Evolutionary conservation across 306 rosid species (phyloP).

Genomic region (Styphnolobium japonicum): DNA sequence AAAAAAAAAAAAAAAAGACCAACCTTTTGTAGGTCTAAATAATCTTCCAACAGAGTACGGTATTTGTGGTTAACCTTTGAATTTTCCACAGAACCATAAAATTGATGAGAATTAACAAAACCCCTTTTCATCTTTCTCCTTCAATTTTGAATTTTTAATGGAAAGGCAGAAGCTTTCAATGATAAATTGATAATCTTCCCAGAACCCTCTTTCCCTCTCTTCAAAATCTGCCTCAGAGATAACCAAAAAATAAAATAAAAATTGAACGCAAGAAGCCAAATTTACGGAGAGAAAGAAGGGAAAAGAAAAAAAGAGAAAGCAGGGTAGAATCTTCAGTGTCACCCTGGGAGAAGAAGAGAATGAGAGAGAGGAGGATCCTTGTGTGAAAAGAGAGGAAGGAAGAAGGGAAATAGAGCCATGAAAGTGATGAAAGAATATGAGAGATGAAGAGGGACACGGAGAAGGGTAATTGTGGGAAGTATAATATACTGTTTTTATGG

Average conservation of each 20-base stretch:
- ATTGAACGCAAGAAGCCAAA: background rate
- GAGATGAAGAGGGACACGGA: conserved; percentile 35
- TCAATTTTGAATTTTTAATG: background rate
- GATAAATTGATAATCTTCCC: background rate
- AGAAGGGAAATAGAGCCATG: conserved; percentile 43
- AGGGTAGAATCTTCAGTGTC: background rate
- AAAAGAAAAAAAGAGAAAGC: background rate
- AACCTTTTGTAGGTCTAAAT: conserved; percentile 58
- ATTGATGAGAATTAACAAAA: conserved; percentile 17
- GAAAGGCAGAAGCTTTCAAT: background rate
- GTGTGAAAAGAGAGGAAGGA: background rate
- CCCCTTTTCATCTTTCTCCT: conserved; percentile 42
- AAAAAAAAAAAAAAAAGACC: background rate
- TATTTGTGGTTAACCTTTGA: conserved; percentile 6
- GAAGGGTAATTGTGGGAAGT: conserved; percentile 48
- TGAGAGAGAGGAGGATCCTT: background rate
- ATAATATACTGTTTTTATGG: background rate
- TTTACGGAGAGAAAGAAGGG: background rate
- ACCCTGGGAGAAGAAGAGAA: background rate
- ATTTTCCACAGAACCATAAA: background rate
- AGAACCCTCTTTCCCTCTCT: background rate
- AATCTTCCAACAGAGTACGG: conserved; percentile 36
- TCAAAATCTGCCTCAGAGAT: background rate
- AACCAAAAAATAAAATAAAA: background rate
- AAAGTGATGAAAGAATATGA: conserved; percentile 31